Evolutionary conservation across 257 asterid genomes (phyloP).

Genomic region (Penstemon eatonii): DNA sequence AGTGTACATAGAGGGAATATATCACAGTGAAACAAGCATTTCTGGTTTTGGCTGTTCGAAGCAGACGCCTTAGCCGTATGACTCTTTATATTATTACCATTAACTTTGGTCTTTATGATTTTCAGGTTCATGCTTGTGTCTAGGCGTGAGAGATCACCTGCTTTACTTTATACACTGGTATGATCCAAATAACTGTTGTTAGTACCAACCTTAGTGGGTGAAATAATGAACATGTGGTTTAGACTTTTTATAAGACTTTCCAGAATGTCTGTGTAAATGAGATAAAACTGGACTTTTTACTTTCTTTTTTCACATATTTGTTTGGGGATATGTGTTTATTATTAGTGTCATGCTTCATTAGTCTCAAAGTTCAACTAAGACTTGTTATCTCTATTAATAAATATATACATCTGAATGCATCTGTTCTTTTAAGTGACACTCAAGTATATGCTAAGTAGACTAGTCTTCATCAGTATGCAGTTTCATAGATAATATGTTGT

Average conservation of each 20-base stretch:
- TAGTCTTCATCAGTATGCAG: background rate
- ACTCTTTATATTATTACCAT: slow-evolving; percentile 17
- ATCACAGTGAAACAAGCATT: slow-evolving; percentile 1
- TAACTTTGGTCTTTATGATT: slow-evolving; percentile 13
- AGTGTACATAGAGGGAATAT: background rate
- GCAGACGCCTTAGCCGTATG: slow-evolving; percentile 1
- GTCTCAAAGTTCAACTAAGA: background rate
- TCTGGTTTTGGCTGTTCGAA: slow-evolving; percentile 16
- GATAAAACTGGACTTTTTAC: slow-evolving; percentile 1
- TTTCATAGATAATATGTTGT: background rate
- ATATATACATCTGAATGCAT: background rate
- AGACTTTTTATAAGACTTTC: background rate
- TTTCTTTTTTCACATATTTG: background rate
- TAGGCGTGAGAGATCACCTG: slow-evolving; percentile 81
- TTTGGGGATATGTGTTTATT: background rate
- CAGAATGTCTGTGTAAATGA: background rate
- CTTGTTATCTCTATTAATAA: background rate
- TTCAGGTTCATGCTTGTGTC: slow-evolving; percentile 96
- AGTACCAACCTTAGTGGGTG: slow-evolving; percentile 15
- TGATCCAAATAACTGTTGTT: slow-evolving; percentile 33
- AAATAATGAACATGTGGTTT: slow-evolving; percentile 13
- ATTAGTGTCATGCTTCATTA: background rate
- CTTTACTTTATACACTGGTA: slow-evolving; percentile 93
- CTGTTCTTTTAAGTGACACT: background rate
- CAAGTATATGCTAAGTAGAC: no score